A percentile compares a stretch with the other conserved stretches of the same genome.
Conservation (phyloP, 2,329 filamentous ascomycete species). For the Phoma sp. region DNA sequence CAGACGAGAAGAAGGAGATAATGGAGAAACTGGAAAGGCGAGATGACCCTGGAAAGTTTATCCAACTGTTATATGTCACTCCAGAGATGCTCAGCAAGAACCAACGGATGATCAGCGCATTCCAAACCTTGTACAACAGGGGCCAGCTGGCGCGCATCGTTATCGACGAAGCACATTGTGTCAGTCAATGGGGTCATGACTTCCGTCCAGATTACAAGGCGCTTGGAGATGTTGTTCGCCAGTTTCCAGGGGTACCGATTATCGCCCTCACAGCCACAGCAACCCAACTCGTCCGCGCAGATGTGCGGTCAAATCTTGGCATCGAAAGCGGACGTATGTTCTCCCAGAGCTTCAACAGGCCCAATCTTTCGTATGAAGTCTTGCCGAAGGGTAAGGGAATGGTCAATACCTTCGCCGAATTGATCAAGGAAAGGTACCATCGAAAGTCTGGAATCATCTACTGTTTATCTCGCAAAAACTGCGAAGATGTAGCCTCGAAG, state of each 20-base stretch:
- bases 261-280: constrained; percentile 97
- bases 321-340: constrained; percentile 82
- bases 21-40: constrained; percentile 68
- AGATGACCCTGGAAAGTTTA: constrained; percentile 73
- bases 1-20: constrained; percentile 70
- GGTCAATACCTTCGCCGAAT: constrained; percentile 63
- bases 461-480: constrained; percentile 82
- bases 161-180: constrained; percentile 98
- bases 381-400: constrained; percentile 70
- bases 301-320: constrained; percentile 89
- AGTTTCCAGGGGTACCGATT: constrained; percentile 81
- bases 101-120: constrained; percentile 67
- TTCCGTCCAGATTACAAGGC: constrained; percentile 96
- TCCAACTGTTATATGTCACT: constrained; percentile 93
- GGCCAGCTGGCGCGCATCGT: constrained; percentile 86
- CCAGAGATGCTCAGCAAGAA: constrained; percentile 96
- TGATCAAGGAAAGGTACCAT: constrained; percentile 75
- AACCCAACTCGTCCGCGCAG: constrained; percentile 88
- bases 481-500: constrained; percentile 78
- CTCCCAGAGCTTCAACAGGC: constrained; percentile 94
- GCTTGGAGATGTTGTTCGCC: constrained; percentile 74
- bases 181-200: constrained; percentile 99
- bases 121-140: constrained; percentile 73
- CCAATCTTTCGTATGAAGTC: constrained; percentile 91
- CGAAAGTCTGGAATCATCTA: constrained; percentile 90